Evolutionary conservation across 495 filamentous ascomycete species (phyloP).

Genomic region (Talaromyces wortmannii): DNA sequence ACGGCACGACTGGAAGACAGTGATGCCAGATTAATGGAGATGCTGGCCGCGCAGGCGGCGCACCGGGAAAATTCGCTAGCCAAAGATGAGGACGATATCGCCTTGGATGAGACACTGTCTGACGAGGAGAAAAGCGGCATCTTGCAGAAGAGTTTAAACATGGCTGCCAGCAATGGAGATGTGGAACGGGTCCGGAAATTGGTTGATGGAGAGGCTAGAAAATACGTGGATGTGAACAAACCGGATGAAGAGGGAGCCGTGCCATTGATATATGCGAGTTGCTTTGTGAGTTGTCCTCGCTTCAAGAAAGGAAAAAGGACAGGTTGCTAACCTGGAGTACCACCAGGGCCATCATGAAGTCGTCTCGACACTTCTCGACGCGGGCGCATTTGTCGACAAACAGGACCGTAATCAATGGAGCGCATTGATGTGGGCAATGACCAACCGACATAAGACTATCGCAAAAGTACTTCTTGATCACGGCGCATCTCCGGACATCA

Average conservation of each 20-base stretch:
- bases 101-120: slow-evolving; percentile 63
- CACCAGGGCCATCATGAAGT: slow-evolving; percentile 83
- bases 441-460: slow-evolving; percentile 92
- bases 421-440: slow-evolving; percentile 99
- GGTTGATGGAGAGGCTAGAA: slow-evolving; percentile 64
- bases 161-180: slow-evolving; percentile 97
- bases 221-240: slow-evolving; percentile 80
- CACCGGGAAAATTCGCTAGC: slow-evolving; percentile 62
- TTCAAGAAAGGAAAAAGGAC: not conserved
- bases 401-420: slow-evolving; percentile 98
- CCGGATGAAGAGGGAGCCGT: slow-evolving; percentile 93
- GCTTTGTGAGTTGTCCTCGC: slow-evolving; percentile 56
- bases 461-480: slow-evolving; percentile 86
- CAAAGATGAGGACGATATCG: slow-evolving; percentile 74
- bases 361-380: slow-evolving; percentile 74
- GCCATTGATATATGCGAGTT: slow-evolving; percentile 95
- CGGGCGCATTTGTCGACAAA: slow-evolving; percentile 84
- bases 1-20: slow-evolving; percentile 66
- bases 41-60: slow-evolving; percentile 89
- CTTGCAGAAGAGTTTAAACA: slow-evolving; percentile 82
- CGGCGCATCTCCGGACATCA: slow-evolving; percentile 91
- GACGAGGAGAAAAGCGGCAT: slow-evolving; percentile 71
- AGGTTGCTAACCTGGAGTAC: slow-evolving; percentile 8
- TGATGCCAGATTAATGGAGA: slow-evolving; percentile 85
- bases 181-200: slow-evolving; percentile 72